These are phyloP conservation scores for Alternaria sp. DNA, from an alignment of 2,329 filamentous ascomycete species.

Conservation along the genomic window DNA sequence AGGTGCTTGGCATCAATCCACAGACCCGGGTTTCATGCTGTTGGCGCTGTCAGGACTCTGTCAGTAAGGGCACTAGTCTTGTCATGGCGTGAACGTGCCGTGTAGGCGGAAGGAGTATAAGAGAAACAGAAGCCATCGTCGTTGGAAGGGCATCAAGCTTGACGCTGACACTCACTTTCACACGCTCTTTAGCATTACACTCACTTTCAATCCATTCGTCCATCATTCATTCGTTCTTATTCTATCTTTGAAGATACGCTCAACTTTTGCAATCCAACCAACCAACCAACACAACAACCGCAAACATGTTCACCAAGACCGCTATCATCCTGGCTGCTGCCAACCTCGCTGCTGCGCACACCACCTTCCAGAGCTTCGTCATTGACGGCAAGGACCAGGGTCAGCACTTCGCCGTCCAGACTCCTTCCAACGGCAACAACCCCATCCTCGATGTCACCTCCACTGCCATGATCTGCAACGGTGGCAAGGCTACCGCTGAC, in stretches of 20 bases:
- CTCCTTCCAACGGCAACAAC: slow-evolving; percentile 52
- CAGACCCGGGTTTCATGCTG: slow-evolving; percentile 25
- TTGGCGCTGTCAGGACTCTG: slow-evolving; percentile 10
- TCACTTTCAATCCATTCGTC: slow-evolving; percentile 43
- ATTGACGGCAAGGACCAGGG: slow-evolving; percentile 50
- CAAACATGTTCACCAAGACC: slow-evolving; percentile 46
- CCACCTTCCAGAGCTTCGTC: slow-evolving; percentile 53
- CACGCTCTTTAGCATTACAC: slow-evolving; percentile 41
- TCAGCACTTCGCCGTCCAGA: slow-evolving; percentile 55
- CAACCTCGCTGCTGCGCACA: slow-evolving; percentile 46
- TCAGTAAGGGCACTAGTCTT: slow-evolving; percentile 24
- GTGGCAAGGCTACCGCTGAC: slow-evolving; percentile 44
- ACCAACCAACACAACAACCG: slow-evolving; percentile 24
- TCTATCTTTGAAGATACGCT: slow-evolving; percentile 34
- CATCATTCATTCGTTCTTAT: slow-evolving; percentile 29
- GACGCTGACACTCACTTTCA: slow-evolving; percentile 46
- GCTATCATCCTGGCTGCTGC: slow-evolving; percentile 45
- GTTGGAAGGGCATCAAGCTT: slow-evolving; percentile 37
- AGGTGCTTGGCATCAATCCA: slow-evolving; percentile 32
- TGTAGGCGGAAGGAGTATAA: slow-evolving; percentile 35
- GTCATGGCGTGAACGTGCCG: slow-evolving; percentile 27
- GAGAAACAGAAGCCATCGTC: slow-evolving; percentile 21
- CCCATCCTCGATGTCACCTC: slow-evolving; percentile 50
- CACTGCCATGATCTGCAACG: slow-evolving; percentile 49
- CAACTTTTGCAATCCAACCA: slow-evolving; percentile 10